Conservation (phyloP, 306 rosid species). For the Cucumis cinereus region DNA sequence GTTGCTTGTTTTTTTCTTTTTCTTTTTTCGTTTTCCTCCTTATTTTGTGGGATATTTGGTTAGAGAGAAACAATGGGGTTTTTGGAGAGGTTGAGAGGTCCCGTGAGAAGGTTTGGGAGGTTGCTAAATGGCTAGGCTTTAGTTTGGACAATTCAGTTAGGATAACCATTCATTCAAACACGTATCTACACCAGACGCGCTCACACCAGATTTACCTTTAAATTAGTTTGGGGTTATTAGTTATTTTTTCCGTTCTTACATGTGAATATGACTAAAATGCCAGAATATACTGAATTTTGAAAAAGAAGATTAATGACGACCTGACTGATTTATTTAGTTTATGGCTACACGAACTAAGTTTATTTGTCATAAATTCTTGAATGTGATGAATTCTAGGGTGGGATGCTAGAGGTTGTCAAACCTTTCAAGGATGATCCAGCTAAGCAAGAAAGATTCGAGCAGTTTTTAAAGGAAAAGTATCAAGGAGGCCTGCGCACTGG, state of each 20-base stretch:
- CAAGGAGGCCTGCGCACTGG: conserved; percentile 83
- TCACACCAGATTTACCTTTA: not conserved
- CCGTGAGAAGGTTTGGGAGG: not conserved
- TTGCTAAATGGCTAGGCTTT: too few relatives aligned
- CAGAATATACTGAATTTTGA: not conserved
- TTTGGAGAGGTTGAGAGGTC: too few relatives aligned
- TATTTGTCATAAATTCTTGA: not conserved
- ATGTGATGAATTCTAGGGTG: conserved; percentile 27
- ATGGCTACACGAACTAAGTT: not conserved
- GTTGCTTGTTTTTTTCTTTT: too few relatives aligned
- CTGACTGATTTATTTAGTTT: not conserved
- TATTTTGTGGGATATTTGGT: too few relatives aligned
- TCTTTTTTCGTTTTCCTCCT: too few relatives aligned
- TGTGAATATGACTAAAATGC: not conserved
- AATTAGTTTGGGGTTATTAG: not conserved
- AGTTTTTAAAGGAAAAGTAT: conserved; percentile 76
- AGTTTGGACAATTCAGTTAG: not conserved
- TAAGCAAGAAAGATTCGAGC: conserved; percentile 89
- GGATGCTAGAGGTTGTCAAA: conserved; percentile 35
- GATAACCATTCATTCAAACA: not conserved
- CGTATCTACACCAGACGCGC: not conserved
- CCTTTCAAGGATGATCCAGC: conserved; percentile 88
- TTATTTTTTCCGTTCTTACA: not conserved
- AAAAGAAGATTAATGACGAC: not conserved
- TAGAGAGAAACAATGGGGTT: too few relatives aligned